phyloP scores from a whole-genome alignment of 2,329 filamentous ascomycete species.

The Harringtonia lauricola region DNA sequence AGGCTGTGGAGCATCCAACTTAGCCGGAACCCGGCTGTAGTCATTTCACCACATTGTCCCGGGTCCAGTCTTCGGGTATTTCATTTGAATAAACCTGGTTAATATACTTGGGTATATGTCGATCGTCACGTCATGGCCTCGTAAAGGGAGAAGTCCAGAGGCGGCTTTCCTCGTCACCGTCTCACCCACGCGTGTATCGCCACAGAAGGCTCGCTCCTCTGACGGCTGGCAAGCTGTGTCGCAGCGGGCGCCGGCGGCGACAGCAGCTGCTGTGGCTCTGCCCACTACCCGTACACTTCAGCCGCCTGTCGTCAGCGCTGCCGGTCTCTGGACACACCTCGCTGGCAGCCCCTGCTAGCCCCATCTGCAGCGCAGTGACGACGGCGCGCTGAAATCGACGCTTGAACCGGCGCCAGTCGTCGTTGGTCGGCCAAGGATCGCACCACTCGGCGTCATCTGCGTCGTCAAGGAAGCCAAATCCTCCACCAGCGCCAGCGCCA shows the following conservation, averaged over 20 bases:
- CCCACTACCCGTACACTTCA: neutral
- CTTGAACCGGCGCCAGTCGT: constrained; percentile 27
- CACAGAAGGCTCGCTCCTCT: constrained; percentile 8
- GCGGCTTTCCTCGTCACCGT: no score
- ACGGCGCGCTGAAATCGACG: constrained; percentile 22
- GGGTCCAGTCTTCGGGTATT: no score
- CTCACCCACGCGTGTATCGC: constrained; percentile 5
- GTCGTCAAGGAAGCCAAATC: constrained; percentile 7
- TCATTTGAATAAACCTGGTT: no score
- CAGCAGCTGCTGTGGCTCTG: neutral
- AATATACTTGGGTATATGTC: no score
- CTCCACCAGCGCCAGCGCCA: no score
- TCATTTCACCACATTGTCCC: no score
- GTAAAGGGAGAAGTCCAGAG: no score
- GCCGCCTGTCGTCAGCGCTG: neutral
- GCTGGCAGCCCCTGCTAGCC: constrained; percentile 7
- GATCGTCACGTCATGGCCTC: no score
- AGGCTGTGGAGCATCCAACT: no score
- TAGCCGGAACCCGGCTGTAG: no score
- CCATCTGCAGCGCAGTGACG: constrained; percentile 15
- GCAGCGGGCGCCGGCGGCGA: constrained; percentile 9
- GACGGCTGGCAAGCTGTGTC: constrained; percentile 5
- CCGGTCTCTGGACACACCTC: constrained; percentile 2
- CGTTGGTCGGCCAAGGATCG: constrained; percentile 27
- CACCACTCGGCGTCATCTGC: constrained; percentile 20